Evolutionary conservation across 2,329 filamentous ascomycete species (phyloP).

Genomic region (Paecilomyces formosus): DNA sequence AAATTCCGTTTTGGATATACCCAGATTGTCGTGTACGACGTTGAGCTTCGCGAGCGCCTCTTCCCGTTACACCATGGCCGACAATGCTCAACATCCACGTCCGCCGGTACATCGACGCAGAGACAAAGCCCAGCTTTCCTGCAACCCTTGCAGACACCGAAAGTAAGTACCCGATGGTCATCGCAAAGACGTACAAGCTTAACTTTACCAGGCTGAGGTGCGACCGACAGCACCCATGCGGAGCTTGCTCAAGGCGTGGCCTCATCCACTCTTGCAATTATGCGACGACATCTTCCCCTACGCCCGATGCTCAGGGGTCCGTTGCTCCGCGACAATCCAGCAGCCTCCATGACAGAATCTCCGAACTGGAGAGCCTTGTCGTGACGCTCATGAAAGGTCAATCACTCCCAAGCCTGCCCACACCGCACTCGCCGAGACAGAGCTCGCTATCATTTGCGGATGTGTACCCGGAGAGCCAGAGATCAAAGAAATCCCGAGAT

Average conservation of each 20-base stretch:
- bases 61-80: no score
- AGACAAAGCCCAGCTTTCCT: constrained; percentile 23
- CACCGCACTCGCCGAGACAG: no score
- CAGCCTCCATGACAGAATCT: constrained; percentile 53
- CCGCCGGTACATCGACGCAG: constrained; percentile 10
- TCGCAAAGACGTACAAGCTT: constrained; percentile 9
- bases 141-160: constrained; percentile 18
- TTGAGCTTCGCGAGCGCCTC: no score
- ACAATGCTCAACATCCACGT: neutral
- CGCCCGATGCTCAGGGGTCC: constrained; percentile 13
- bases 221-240: constrained; percentile 22
- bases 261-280: constrained; percentile 23
- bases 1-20: no score
- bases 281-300: constrained; percentile 17
- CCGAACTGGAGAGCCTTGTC: constrained; percentile 50
- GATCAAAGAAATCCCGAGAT: no score
- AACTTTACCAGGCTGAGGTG: constrained; percentile 18
- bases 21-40: no score
- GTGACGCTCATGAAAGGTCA: constrained; percentile 45
- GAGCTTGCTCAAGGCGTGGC: constrained; percentile 17
- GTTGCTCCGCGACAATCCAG: no score
- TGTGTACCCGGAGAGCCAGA: no score
- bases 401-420: no score
- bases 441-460: no score
- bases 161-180: constrained; percentile 18